Evolutionary conservation across 1,284 basidiomycete species (phyloP), one percentile per base, ranked within the genome.

Genomic region (Heterobasidion parviporum): DNA sequence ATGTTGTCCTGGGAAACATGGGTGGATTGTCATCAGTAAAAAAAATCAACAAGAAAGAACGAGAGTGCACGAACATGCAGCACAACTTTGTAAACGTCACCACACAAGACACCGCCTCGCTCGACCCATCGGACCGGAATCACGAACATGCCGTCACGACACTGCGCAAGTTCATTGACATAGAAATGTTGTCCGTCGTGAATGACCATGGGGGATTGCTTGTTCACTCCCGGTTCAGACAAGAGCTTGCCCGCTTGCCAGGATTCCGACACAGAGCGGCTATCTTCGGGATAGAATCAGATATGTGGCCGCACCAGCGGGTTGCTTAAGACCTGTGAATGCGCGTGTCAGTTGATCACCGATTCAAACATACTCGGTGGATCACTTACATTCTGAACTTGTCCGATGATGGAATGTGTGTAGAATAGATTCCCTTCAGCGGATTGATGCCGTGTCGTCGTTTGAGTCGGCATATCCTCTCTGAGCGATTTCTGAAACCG

Each of bases 251-350:
- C 61, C 0, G 61, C 71, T 10, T 74, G 68, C 58, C 61, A 69
- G 5, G 61, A 57, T 58, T 75, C 70, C 1, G 63, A 64, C 1
- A 72, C 54, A 3, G 44, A 48, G 10, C 58, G 54, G 8, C 60
- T 57, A 1, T 68, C 55, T 44, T 72, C 68, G 3, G 68, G 68
- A 57, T 72, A 72, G 0, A 68, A 35, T 14, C 65, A 61, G 1
- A 74, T 63, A 35, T 65, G 58, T 32, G 61, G 56, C 0, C 65
- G 61, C 0, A 72, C 67, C 5, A 67, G 48, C 0, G 72, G 71
- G 59, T 74, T 73, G 12, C 67, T 62, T 60, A 64, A 73, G 51
- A 73, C 70, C 71, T 73, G 54, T 7, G 18, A 47, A 36, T 36
- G 46, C 55, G n/a, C n/a, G n/a, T n/a, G n/a, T n/a, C n/a, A n/a